Percentiles rank a stretch among this genome's conserved stretches.
Conservation (phyloP, 2,329 filamentous ascomycete genomes). For the Plenodomus lindquistii region DNA sequence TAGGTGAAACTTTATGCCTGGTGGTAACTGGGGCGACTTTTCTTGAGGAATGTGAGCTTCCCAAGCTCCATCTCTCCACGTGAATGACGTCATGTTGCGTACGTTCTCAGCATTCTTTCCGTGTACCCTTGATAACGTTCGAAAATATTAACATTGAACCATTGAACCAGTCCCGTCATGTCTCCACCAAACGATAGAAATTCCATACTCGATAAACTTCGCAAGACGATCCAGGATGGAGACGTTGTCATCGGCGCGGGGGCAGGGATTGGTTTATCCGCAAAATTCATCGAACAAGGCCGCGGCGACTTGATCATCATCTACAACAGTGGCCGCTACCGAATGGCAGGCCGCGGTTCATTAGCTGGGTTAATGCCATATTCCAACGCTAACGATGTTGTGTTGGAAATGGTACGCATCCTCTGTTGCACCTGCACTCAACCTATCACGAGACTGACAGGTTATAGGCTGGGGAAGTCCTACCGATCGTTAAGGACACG, state of each 20-base stretch:
- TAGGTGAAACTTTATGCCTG: too few relatives aligned
- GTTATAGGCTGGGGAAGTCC: constrained; percentile 62
- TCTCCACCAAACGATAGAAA: constrained; percentile 60
- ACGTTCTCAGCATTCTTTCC: neutral
- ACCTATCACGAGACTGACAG: neutral
- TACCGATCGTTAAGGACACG: constrained; percentile 65
- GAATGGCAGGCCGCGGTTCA: constrained; percentile 73
- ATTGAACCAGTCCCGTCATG: constrained; percentile 45
- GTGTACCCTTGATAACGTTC: too few relatives aligned
- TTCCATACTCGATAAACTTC: constrained; percentile 59
- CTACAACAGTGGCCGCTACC: constrained; percentile 73
- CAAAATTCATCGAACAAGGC: constrained; percentile 71
- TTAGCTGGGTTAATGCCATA: constrained; percentile 73
- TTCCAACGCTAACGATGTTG: constrained; percentile 70
- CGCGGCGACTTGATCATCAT: constrained; percentile 72
- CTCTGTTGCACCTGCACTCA: neutral
- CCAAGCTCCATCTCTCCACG: constrained; percentile 1
- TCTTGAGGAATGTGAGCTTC: too few relatives aligned
- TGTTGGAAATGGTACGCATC: constrained; percentile 64
- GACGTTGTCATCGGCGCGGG: constrained; percentile 69
- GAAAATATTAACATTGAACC: too few relatives aligned
- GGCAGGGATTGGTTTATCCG: constrained; percentile 70
- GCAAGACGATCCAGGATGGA: constrained; percentile 57
- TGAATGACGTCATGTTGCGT: constrained; percentile 14
- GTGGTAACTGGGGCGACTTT: too few relatives aligned